These are phyloP conservation scores for Vigna angularis DNA, from an alignment of 306 rosid genomes.

Conservation along the genomic window DNA sequence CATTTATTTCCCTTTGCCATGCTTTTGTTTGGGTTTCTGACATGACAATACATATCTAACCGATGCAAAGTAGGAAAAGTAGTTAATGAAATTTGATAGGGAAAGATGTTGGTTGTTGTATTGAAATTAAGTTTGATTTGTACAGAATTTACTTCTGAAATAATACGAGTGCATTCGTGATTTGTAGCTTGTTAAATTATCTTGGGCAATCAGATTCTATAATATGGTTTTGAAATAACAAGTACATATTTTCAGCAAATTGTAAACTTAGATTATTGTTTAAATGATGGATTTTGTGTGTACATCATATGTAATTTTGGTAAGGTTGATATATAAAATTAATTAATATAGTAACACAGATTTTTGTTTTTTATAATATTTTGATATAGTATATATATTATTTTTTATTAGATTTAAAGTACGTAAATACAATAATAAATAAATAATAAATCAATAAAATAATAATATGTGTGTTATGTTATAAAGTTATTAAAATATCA, in stretches of 20 bases:
- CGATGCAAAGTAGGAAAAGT: not conserved
- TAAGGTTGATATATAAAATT: too few relatives aligned
- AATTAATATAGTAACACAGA: too few relatives aligned
- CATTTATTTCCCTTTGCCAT: constrained; percentile 42
- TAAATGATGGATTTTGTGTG: not conserved
- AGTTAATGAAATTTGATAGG: constrained; percentile 28
- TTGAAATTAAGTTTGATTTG: constrained; percentile 20
- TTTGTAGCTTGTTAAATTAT: constrained; percentile 9
- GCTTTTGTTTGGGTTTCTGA: constrained; percentile 6
- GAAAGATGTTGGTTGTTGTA: constrained; percentile 30
- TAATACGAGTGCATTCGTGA: not conserved
- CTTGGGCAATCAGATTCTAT: not conserved
- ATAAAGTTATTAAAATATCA: too few relatives aligned
- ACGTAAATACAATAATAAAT: too few relatives aligned
- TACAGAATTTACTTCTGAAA: not conserved
- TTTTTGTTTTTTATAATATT: too few relatives aligned
- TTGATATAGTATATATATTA: too few relatives aligned
- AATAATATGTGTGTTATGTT: too few relatives aligned
- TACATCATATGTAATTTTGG: too few relatives aligned
- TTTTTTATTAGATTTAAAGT: too few relatives aligned
- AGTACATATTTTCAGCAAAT: not conserved
- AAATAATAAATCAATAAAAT: too few relatives aligned
- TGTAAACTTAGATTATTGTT: not conserved
- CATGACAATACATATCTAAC: constrained; percentile 30
- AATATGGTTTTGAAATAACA: not conserved